phyloP scores from a whole-genome alignment of 768 basidiomycete genomes.

The Serendipita vermifera region DNA sequence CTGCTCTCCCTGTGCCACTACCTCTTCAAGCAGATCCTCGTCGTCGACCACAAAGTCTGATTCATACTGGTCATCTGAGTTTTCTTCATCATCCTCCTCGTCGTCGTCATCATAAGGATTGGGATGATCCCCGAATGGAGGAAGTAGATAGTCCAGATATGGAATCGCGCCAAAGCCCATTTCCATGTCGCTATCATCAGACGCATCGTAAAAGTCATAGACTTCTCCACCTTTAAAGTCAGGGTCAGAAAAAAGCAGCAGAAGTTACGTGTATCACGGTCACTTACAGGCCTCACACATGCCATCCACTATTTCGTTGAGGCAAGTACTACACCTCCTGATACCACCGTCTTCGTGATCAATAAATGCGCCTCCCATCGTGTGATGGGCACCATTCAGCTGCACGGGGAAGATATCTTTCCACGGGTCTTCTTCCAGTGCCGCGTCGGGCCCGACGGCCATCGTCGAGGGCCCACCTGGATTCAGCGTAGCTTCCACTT shows the following conservation, averaged over 20 bases:
- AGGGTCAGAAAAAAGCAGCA: too few relatives aligned
- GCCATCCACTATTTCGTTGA: slow-evolving; percentile 66
- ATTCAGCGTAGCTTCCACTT: slow-evolving; percentile 42
- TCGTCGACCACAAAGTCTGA: neutral
- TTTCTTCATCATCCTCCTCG: slow-evolving; percentile 22
- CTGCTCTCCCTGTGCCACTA: neutral
- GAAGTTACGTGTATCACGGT: too few relatives aligned
- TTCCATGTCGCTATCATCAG: too few relatives aligned
- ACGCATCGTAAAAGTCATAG: too few relatives aligned
- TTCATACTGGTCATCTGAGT: slow-evolving; percentile 21
- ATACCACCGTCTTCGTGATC: slow-evolving; percentile 66
- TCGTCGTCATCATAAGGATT: slow-evolving; percentile 2
- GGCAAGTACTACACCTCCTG: slow-evolving; percentile 62
- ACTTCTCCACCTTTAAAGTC: too few relatives aligned
- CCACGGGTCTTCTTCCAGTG: slow-evolving; percentile 42
- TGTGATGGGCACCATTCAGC: slow-evolving; percentile 10
- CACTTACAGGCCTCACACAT: slow-evolving; percentile 50
- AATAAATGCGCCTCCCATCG: slow-evolving; percentile 44
- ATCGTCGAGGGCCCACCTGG: slow-evolving; percentile 18
- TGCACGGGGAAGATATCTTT: slow-evolving; percentile 40
- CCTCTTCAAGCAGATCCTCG: neutral
- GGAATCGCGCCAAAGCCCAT: too few relatives aligned
- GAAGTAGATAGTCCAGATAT: too few relatives aligned
- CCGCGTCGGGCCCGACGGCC: slow-evolving; percentile 19
- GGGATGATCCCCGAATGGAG: neutral